phyloP scores from a whole-genome alignment of 208 protist genomes.

The Crithidia fasciculata region DNA sequence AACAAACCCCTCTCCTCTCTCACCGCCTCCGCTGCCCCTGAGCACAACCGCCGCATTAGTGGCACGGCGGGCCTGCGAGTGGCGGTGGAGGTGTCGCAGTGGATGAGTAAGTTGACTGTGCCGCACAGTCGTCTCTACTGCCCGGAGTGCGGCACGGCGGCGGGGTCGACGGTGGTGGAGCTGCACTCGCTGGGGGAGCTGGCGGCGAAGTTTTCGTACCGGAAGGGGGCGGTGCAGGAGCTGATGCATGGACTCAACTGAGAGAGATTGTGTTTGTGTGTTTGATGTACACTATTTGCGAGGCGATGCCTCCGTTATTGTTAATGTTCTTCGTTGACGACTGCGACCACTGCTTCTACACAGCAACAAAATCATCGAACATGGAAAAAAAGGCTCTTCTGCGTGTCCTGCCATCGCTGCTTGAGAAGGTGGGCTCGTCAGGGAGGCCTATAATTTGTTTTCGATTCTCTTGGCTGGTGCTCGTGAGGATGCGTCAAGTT shows the following conservation, averaged over 20 bases:
- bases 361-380: background rate
- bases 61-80: background rate
- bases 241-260: constrained; percentile 18
- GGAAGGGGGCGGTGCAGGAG: constrained; percentile 29
- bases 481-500: too few species aligned
- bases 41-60: background rate
- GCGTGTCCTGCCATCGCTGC: too few species aligned
- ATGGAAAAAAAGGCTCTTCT: too few species aligned
- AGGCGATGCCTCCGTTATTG: constrained; percentile 1
- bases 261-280: constrained; percentile 3
- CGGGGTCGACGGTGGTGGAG: constrained; percentile 24
- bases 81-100: constrained; percentile 21
- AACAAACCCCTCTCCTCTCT: constrained; percentile 38
- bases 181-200: constrained; percentile 31
- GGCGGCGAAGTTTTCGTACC: constrained; percentile 36
- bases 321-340: background rate
- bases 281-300: too few species aligned
- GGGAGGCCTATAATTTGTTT: too few species aligned
- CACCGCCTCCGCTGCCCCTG: background rate
- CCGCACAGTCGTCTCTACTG: constrained; percentile 32
- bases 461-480: too few species aligned
- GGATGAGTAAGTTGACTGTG: background rate
- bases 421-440: too few species aligned
- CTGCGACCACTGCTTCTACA: background rate
- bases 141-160: constrained; percentile 41